Evolutionary conservation across 1,139 yeast species (phyloP), one percentile per base, ranked within the genome.

Genomic region (Geotrichum citri-aurantii): DNA sequence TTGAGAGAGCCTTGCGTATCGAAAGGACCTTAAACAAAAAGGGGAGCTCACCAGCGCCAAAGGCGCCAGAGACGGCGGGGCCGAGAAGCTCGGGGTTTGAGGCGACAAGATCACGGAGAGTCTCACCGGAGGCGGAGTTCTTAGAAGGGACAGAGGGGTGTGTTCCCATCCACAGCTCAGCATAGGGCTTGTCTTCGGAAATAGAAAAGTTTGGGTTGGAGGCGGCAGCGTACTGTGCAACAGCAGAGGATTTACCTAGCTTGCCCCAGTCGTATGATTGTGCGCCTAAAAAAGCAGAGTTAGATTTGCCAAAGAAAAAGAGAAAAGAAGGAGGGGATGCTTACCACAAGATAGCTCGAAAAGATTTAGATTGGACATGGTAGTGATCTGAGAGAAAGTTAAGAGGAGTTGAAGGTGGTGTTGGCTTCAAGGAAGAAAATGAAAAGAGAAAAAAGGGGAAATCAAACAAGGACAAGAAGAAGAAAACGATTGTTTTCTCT

Each of bases 111-210:
- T 87, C 88, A 63, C 92, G 80, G 69, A 93, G 79, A 64, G 80
- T 75, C 7, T 26, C 49, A 24, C 55, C 60, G 47, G 83, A 83
- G 44, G 78, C 73, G 31, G 77, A 81, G 50, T 82, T 80, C 57
- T 76, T 76, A n/a, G 96, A 86, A 21, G 98, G 97, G 14, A 88
- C 91, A 54, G 88, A 86, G 56, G 96, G 95, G 70, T 93, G 99
- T 31, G 98, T 91, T 31, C 99, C 99, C 99, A 93, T 93, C 99
- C 99, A 93, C 66, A 93, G 79, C 71, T 76, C 76, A 5, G 76
- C 76, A 63, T 73, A 74, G 3, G 77, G 98, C 71, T 85, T 83
- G 51, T 78, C 59, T 66, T 85, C 92, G 65, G 87, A 90, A 59
- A 91, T 80, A 42, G 69, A 68, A 58, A 84, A 75, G 44, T 78